Percentiles rank a stretch among this genome's conserved stretches.
Conservation (phyloP, 495 filamentous ascomycete species). For the Penicillium pulvis region DNA sequence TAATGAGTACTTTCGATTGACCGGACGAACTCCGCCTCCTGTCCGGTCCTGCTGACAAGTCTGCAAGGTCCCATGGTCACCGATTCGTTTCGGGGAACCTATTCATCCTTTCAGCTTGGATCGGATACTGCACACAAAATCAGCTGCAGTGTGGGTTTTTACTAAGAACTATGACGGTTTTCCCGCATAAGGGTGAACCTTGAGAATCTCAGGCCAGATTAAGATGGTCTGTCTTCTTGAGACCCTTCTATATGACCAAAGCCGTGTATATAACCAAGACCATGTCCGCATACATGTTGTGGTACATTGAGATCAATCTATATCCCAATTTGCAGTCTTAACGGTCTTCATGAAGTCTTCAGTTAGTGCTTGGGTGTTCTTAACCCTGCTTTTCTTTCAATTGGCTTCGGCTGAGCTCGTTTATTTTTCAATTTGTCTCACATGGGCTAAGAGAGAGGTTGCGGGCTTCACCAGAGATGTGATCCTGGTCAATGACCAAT, state of each 20-base stretch:
- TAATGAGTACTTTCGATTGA: not conserved
- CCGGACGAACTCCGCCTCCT: slow-evolving; percentile 9
- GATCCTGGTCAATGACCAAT: slow-evolving; percentile 62
- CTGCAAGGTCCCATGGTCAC: slow-evolving; percentile 5
- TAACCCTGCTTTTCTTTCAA: slow-evolving; percentile 18
- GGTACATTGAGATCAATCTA: slow-evolving; percentile 5
- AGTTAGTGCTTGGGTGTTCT: slow-evolving; percentile 7
- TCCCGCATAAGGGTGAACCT: not conserved
- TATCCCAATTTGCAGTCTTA: not conserved
- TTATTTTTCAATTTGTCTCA: slow-evolving; percentile 35
- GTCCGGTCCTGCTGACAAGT: not conserved
- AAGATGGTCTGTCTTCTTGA: not conserved
- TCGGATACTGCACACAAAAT: not conserved
- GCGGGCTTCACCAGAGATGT: slow-evolving; percentile 44
- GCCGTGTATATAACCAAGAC: slow-evolving; percentile 11
- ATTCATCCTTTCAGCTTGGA: not conserved
- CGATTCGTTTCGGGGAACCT: slow-evolving; percentile 5
- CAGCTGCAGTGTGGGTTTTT: not conserved
- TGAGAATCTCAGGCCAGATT: not conserved
- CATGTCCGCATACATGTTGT: slow-evolving; percentile 7
- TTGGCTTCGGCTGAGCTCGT: slow-evolving; percentile 25
- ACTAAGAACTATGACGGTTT: not conserved
- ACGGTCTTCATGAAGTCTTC: slow-evolving; percentile 13
- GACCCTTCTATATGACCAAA: not conserved
- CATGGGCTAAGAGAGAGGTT: slow-evolving; percentile 32